Percentiles rank a stretch among this genome's conserved stretches.
phyloP scores from a whole-genome alignment of 805 yeast genomes.

The Wickerhamomyces xylosicus region DNA sequence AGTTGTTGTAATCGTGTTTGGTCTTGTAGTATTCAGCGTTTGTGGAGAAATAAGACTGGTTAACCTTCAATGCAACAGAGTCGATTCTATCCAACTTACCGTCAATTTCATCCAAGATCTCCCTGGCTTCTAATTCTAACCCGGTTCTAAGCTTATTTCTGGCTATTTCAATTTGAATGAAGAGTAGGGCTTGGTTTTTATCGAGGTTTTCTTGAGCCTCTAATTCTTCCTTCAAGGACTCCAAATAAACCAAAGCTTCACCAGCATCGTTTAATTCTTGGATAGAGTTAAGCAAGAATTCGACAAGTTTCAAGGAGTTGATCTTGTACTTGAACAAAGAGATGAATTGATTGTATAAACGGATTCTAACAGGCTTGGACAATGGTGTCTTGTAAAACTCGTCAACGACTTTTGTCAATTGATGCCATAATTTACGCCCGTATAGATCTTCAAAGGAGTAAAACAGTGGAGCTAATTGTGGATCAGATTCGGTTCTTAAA shows the following conservation, averaged over 20 bases:
- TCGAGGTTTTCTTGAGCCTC: slow-evolving; percentile 26
- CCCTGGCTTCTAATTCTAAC: slow-evolving; percentile 50
- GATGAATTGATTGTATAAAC: slow-evolving; percentile 65
- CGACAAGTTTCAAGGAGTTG: slow-evolving; percentile 71
- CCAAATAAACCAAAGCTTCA: slow-evolving; percentile 43
- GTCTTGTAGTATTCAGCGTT: slow-evolving; percentile 67
- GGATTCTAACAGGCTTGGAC: slow-evolving; percentile 45
- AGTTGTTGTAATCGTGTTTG: slow-evolving; percentile 69
- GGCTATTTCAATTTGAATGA: slow-evolving; percentile 65
- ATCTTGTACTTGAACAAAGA: slow-evolving; percentile 55
- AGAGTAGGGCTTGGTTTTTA: slow-evolving; percentile 44
- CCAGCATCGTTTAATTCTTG: slow-evolving; percentile 27
- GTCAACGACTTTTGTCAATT: slow-evolving; percentile 60
- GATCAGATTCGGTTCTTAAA: slow-evolving; percentile 56
- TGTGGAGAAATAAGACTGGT: slow-evolving; percentile 76
- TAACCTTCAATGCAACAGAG: slow-evolving; percentile 50
- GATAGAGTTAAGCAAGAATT: slow-evolving; percentile 52
- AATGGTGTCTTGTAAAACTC: slow-evolving; percentile 49
- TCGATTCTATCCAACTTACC: slow-evolving; percentile 46
- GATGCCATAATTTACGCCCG: slow-evolving; percentile 92
- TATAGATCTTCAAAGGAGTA: slow-evolving; percentile 73
- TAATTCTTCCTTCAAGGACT: slow-evolving; percentile 34
- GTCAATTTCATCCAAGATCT: slow-evolving; percentile 52
- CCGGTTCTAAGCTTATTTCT: slow-evolving; percentile 51
- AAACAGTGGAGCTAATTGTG: slow-evolving; percentile 49